Conservation (phyloP, 108 stramenopile genomes). For the Cylindrotheca fusiformis region DNA sequence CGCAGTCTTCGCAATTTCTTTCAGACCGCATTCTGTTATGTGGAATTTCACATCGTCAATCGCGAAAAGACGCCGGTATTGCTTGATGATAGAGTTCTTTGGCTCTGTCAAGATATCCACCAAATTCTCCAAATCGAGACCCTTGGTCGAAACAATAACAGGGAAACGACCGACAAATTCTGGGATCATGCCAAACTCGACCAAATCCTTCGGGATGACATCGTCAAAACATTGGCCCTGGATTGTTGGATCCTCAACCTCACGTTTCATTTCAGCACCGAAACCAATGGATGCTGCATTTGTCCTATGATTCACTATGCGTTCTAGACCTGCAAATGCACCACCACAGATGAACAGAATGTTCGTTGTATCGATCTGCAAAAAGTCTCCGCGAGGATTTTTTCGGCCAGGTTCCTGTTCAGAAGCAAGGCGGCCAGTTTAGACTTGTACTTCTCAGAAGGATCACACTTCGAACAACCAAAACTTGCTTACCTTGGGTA, state of each 20-base stretch:
- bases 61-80: constrained; percentile 93
- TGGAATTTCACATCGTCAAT: constrained; percentile 95
- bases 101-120: constrained; percentile 95
- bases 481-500: too few species aligned
- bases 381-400: constrained; percentile 92
- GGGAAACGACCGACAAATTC: constrained; percentile 98
- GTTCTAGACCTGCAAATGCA: constrained; percentile 95
- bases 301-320: constrained; percentile 89
- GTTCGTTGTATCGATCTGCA: constrained; percentile 96
- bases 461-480: too few species aligned
- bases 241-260: constrained; percentile 82
- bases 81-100: constrained; percentile 95
- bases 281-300: constrained; percentile 95
- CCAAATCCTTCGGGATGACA: constrained; percentile 94
- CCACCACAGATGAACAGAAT: constrained; percentile 98
- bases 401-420: constrained; percentile 89
- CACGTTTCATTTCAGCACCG: constrained; percentile 93
- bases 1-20: constrained; percentile 89
- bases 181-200: constrained; percentile 95
- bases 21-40: constrained; percentile 88
- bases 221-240: constrained; percentile 87
- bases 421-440: background rate
- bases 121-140: constrained; percentile 84
- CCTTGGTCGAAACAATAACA: constrained; percentile 93
- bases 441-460: too few species aligned